These are phyloP conservation scores for Phanerodontia chrysosporium DNA, from an alignment of 768 basidiomycete species.

Conservation along the genomic window DNA sequence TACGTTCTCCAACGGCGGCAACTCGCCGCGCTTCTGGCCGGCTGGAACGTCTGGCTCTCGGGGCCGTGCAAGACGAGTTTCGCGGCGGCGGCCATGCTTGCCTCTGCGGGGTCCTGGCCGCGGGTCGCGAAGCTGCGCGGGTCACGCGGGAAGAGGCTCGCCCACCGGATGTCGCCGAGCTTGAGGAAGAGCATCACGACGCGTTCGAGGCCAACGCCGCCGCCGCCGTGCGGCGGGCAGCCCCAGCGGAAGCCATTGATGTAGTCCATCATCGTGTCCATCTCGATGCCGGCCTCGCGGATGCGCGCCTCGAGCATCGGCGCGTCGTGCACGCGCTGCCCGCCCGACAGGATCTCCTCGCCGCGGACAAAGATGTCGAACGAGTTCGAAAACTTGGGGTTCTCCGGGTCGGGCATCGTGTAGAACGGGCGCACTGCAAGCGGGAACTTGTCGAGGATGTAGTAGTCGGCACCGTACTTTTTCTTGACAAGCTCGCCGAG, in stretches of 20 bases:
- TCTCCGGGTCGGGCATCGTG: conserved; percentile 94
- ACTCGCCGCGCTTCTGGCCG: conserved; percentile 21
- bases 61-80: conserved; percentile 26
- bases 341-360: conserved; percentile 96
- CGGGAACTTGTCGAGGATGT: conserved; percentile 97
- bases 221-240: conserved; percentile 94
- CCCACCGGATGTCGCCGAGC: conserved; percentile 88
- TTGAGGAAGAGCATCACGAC: conserved; percentile 97
- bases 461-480: conserved; percentile 91
- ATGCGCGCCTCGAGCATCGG: conserved; percentile 78
- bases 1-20: conserved; percentile 30
- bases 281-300: conserved; percentile 81
- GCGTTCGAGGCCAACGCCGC: conserved; percentile 91
- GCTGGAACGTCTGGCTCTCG: conserved; percentile 23
- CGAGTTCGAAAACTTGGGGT: conserved; percentile 89
- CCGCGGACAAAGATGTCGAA: conserved; percentile 99
- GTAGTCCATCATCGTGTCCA: conserved; percentile 87
- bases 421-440: conserved; percentile 93
- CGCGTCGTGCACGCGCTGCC: conserved; percentile 94
- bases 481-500: conserved; percentile 89
- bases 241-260: conserved; percentile 93
- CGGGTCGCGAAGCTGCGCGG: conserved; percentile 69
- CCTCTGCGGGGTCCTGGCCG: conserved; percentile 23
- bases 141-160: conserved; percentile 93
- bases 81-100: conserved; percentile 19